Percentiles rank a stretch among this genome's conserved stretches.
These are phyloP conservation scores for Chiua virens DNA, from an alignment of 768 basidiomycete species.

Conservation along the genomic window DNA sequence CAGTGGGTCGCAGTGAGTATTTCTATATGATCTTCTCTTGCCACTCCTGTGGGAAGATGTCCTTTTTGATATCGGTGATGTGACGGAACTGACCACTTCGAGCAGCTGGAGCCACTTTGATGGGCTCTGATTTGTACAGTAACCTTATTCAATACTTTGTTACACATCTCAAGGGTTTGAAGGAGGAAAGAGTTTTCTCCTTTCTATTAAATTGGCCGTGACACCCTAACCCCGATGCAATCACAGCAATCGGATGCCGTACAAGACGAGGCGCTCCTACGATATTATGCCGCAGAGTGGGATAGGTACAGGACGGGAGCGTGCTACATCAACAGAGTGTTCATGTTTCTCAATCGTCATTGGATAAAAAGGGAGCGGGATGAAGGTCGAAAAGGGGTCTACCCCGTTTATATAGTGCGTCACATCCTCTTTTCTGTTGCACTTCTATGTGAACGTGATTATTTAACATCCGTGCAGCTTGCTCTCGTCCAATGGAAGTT, in stretches of 20 bases:
- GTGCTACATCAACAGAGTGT: slow-evolving; percentile 94
- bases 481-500: too few species aligned
- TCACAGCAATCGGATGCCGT: too few species aligned
- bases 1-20: slow-evolving; percentile 55
- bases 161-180: slow-evolving; percentile 66
- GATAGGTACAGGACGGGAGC: slow-evolving; percentile 96
- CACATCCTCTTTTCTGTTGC: not conserved
- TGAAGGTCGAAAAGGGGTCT: slow-evolving; percentile 92
- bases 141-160: slow-evolving; percentile 91
- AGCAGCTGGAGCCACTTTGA: slow-evolving; percentile 86
- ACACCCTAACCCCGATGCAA: slow-evolving; percentile 13
- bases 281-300: slow-evolving; percentile 93
- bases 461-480: slow-evolving; percentile 53
- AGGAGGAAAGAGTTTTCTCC: slow-evolving; percentile 49
- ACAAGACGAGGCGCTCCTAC: slow-evolving; percentile 85
- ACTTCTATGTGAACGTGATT: not conserved
- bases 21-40: too few species aligned
- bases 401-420: slow-evolving; percentile 92
- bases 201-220: slow-evolving; percentile 14
- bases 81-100: slow-evolving; percentile 16
- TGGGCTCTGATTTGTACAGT: slow-evolving; percentile 97
- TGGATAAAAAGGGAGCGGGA: slow-evolving; percentile 99
- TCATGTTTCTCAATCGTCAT: slow-evolving; percentile 97
- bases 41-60: slow-evolving; percentile 23
- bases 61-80: slow-evolving; percentile 21